Evolutionary conservation across 805 yeast genomes (phyloP).

Genomic region (Candida takata): DNA sequence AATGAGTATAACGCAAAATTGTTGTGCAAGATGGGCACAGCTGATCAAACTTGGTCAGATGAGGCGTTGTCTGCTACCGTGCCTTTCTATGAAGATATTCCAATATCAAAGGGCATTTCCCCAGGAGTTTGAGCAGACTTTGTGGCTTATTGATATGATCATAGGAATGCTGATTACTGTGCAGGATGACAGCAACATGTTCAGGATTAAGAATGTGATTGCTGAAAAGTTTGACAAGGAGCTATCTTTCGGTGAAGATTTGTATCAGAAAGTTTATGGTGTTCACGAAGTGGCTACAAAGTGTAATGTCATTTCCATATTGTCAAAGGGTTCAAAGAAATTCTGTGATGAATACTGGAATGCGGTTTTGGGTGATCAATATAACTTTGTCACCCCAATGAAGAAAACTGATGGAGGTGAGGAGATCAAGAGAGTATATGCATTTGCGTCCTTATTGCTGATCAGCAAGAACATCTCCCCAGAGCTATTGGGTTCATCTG

Average conservation of each 20-base stretch:
- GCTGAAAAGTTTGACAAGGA: conserved; percentile 44
- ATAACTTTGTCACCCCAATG: conserved; percentile 40
- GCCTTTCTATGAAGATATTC: conserved; percentile 41
- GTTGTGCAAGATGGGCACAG: conserved; percentile 26
- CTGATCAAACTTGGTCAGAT: conserved; percentile 45
- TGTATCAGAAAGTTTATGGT: conserved; percentile 50
- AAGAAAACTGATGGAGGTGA: conserved; percentile 63
- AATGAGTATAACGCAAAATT: conserved; percentile 23
- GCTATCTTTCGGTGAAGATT: conserved; percentile 28
- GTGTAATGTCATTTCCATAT: conserved; percentile 41
- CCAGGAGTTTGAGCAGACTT: conserved; percentile 30
- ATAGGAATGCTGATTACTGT: conserved; percentile 37
- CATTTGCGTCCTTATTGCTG: conserved; percentile 46
- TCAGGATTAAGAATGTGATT: conserved; percentile 51
- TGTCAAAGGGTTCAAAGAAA: conserved; percentile 27
- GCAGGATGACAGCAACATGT: conserved; percentile 51
- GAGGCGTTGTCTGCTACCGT: conserved; percentile 64
- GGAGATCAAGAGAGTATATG: conserved; percentile 54
- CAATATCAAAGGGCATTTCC: conserved; percentile 33
- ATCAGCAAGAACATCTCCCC: conserved; percentile 31
- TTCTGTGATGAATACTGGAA: conserved; percentile 22
- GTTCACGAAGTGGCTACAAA: conserved; percentile 48
- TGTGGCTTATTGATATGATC: conserved; percentile 48
- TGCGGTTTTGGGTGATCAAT: conserved; percentile 24
- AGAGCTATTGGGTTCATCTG: conserved; percentile 22